These are phyloP conservation scores for Athelia sp. DNA, from an alignment of 1,284 basidiomycete species.

Conservation along the genomic window DNA sequence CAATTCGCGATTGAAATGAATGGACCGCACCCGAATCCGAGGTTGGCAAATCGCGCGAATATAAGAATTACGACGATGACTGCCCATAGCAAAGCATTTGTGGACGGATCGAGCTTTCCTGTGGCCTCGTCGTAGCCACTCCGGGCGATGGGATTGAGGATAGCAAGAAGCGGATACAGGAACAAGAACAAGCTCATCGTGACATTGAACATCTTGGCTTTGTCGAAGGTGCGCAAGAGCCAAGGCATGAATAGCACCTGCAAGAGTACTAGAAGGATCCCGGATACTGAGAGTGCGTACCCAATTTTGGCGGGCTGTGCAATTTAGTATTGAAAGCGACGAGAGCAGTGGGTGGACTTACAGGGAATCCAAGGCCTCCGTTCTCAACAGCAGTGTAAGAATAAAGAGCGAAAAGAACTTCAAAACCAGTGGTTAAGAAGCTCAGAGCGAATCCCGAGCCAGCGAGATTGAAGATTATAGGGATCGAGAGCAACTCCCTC, in stretches of 20 bases:
- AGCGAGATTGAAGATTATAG: slow-evolving; percentile 10
- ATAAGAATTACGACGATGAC: slow-evolving; percentile 35
- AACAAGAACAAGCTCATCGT: slow-evolving; percentile 45
- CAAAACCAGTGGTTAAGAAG: slow-evolving; percentile 56
- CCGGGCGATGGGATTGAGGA: slow-evolving; percentile 39
- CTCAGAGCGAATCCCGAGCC: slow-evolving; percentile 50
- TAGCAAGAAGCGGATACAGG: slow-evolving; percentile 36
- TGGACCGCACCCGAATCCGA: slow-evolving; percentile 35
- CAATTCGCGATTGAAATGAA: neutral
- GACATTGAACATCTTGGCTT: slow-evolving; percentile 37
- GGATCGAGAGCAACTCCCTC: no score
- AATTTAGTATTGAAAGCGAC: no score
- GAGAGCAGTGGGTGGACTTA: slow-evolving; percentile 26
- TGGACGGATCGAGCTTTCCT: slow-evolving; percentile 14
- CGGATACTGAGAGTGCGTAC: slow-evolving; percentile 44
- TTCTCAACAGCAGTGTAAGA: slow-evolving; percentile 55
- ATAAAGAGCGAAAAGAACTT: slow-evolving; percentile 64
- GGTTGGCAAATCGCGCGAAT: slow-evolving; percentile 29
- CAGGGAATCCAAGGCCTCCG: slow-evolving; percentile 56
- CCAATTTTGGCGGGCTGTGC: slow-evolving; percentile 47
- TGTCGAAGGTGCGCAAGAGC: slow-evolving; percentile 38
- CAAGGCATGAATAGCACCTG: slow-evolving; percentile 44
- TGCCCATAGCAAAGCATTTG: slow-evolving; percentile 32
- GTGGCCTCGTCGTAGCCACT: slow-evolving; percentile 19
- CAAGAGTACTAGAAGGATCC: slow-evolving; percentile 35